Conservation (phyloP, 1,284 basidiomycete genomes). For the Fomitopsis schrenkii region DNA sequence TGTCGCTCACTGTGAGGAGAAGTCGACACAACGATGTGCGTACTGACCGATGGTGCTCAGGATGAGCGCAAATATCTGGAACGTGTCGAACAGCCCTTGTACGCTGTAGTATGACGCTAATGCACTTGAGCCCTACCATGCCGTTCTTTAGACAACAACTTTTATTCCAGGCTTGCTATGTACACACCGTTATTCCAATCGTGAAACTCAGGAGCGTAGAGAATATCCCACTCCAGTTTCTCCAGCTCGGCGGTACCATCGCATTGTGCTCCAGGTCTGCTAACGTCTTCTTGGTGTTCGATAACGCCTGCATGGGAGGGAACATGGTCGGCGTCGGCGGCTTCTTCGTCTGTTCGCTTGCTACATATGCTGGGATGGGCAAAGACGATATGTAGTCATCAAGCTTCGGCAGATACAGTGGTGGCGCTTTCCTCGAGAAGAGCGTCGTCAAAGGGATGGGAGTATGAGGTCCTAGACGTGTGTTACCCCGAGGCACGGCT, state of each 20-base stretch:
- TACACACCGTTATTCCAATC: conserved; percentile 51
- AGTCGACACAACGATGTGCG: background rate
- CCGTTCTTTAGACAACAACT: background rate
- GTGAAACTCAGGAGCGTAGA: conserved; percentile 35
- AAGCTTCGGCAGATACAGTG: conserved; percentile 54
- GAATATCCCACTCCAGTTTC: conserved; percentile 50
- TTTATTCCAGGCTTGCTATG: background rate
- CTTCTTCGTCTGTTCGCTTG: conserved; percentile 24
- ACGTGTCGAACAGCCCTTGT: conserved; percentile 60
- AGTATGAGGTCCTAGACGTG: conserved; percentile 27
- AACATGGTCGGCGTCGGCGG: conserved; percentile 40
- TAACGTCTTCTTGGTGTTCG: conserved; percentile 41
- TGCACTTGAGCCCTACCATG: conserved; percentile 57
- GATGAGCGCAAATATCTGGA: conserved; percentile 69
- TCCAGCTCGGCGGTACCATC: conserved; percentile 43
- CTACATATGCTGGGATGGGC: conserved; percentile 35
- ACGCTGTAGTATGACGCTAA: conserved; percentile 65
- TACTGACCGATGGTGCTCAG: conserved; percentile 57
- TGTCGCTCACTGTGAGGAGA: conserved; percentile 14
- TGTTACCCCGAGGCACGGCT: conserved; percentile 2
- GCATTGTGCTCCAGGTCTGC: conserved; percentile 59
- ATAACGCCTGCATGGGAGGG: conserved; percentile 55
- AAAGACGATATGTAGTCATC: conserved; percentile 52
- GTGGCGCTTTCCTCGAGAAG: conserved; percentile 51
- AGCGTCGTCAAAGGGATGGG: conserved; percentile 53